Base-by-base conservation (phyloP, 768 basidiomycete genomes). In the Clitopilus hobsonii region DNA sequence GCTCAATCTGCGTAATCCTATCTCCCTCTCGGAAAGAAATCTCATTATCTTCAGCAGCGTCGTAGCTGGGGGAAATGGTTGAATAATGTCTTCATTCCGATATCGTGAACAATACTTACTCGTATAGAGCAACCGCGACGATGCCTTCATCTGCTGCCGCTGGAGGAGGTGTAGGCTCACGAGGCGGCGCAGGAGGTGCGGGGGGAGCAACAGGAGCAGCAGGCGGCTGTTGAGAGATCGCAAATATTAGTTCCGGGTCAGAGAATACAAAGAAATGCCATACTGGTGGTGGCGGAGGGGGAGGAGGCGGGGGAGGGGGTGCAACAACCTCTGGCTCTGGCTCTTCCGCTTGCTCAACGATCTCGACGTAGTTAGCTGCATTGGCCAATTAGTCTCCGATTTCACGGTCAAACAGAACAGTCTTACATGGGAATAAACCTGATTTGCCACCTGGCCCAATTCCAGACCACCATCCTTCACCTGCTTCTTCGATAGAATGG, bases 401-500 rank as follows among this genome's bases (percentile, higher is more conserved):
- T 27, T 20, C 51, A 38, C 11, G 18, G n/a, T 30, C n/a, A 10
- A 18, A 5, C 22, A 3, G 10, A 20, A 45, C 10, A 45, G 6
- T 64, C 79, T 22, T 60, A 91, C 89, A 81, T 56, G 94, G 94
- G 84, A 96, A 97, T 27, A 95, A 68, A 6, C 94, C 95, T 5
- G 70, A 75, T 73, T 88, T 86, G 5, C 92, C 93, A 22, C 75
- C 79, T 38, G 76, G 71, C 26, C 85, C 86, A 49, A 84, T 74
- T 20, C 92, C 95, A 55, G 76, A 81, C 95, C 94, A 97, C 95
- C 95, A 98, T 5, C 91, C 90, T 61, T 91, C 89, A 60, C 88
- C 91, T 14, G 91, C 69, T 69, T 91, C 85, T 69, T 94, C 90
- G 48, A 96, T 84, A 59, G 89, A 82, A 54, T 88, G 83, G 49